Evolutionary conservation across 2,329 filamentous ascomycete genomes (phyloP).

Genomic region (Exophiala sideris): DNA sequence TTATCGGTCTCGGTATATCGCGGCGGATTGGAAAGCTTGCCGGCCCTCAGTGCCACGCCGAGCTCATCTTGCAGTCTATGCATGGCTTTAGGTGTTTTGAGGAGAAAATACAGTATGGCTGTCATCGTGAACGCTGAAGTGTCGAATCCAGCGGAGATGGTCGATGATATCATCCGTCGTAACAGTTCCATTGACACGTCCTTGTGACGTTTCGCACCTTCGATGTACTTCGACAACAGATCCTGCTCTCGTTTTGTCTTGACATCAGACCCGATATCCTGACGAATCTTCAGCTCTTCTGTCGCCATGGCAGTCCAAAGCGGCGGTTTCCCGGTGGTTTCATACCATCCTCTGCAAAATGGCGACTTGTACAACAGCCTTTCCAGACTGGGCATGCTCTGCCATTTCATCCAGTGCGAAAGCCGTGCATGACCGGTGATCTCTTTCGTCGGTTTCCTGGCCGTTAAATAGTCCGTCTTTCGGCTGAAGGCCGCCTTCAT

Average conservation of each 20-base stretch:
- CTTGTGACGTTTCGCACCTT: conserved; percentile 6
- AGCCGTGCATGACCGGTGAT: conserved; percentile 26
- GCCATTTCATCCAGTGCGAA: conserved; percentile 11
- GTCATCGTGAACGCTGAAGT: conserved; percentile 72
- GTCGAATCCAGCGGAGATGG: conserved; percentile 66
- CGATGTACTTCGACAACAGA: conserved; percentile 11
- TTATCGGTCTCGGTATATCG: neutral
- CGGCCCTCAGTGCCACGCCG: conserved; percentile 29
- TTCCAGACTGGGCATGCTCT: conserved; percentile 11
- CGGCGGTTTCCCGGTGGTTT: conserved; percentile 6
- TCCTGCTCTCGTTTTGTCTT: conserved; percentile 2
- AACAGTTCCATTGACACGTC: conserved; percentile 9
- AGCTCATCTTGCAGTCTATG: neutral
- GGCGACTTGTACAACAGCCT: conserved; percentile 69
- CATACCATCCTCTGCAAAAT: conserved; percentile 36
- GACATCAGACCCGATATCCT: neutral
- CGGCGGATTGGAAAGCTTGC: conserved; percentile 46
- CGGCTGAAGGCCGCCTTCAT: conserved; percentile 47
- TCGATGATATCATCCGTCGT: conserved; percentile 13
- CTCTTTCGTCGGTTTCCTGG: conserved; percentile 49
- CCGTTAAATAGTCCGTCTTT: conserved; percentile 69
- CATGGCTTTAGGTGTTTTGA: conserved; percentile 23
- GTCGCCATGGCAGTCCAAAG: conserved; percentile 13
- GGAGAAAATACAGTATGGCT: conserved; percentile 35
- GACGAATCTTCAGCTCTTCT: conserved; percentile 6